Evolutionary conservation across 345 rosid genomes (phyloP).

Genomic region (Carallia brachiata): DNA sequence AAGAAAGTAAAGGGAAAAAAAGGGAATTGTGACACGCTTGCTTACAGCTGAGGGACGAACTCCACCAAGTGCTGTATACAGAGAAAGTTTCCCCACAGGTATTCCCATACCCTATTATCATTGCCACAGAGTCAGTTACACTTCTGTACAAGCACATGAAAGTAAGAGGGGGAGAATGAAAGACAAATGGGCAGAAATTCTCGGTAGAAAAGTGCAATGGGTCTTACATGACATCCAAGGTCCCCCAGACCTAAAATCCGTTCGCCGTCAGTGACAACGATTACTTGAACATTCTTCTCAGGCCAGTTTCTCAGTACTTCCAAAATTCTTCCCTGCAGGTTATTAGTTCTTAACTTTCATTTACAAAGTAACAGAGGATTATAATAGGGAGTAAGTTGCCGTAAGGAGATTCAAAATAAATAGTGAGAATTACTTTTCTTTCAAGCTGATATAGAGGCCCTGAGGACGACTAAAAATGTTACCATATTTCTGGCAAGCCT

Average conservation of each 20-base stretch:
- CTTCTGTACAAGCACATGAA: not conserved
- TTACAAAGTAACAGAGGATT: not conserved
- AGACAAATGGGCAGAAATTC: not conserved
- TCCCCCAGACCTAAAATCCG: constrained; percentile 95
- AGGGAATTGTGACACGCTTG: not conserved
- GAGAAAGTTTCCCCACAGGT: constrained; percentile 93
- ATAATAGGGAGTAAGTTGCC: not conserved
- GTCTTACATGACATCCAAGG: constrained; percentile 88
- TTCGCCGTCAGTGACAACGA: constrained; percentile 97
- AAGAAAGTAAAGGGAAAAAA: not conserved
- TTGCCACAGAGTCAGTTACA: not conserved
- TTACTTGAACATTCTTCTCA: constrained; percentile 86
- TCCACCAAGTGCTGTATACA: constrained; percentile 96
- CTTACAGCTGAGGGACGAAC: constrained; percentile 97
- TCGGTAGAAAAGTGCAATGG: not conserved
- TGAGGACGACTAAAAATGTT: constrained; percentile 97
- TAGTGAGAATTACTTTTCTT: constrained; percentile 63
- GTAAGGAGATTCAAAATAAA: not conserved
- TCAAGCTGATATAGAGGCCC: constrained; percentile 91
- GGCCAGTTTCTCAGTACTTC: constrained; percentile 97
- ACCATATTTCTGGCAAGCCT: constrained; percentile 75
- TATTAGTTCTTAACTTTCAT: not conserved
- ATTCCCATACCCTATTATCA: constrained; percentile 85
- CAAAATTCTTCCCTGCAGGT: constrained; percentile 68
- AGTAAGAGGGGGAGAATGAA: not conserved